Evolutionary conservation across 345 rosid genomes (phyloP).

Genomic region (Eucalyptus pauciflora): DNA sequence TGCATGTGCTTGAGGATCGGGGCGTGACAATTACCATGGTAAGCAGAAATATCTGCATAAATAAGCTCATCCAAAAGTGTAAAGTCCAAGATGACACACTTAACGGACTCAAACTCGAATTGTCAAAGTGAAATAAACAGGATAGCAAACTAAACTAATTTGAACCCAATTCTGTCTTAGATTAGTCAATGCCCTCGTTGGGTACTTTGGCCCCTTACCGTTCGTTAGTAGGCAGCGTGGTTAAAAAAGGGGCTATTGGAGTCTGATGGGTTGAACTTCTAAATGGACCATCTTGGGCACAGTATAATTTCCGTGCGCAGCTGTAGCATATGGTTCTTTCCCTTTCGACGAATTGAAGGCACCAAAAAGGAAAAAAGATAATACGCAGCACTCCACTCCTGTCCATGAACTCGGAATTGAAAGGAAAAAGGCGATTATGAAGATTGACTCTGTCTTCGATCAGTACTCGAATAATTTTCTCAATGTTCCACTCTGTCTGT

Average conservation of each 20-base stretch:
- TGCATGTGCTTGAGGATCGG: too few species aligned
- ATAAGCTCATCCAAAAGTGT: neutral
- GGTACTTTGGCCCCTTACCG: too few species aligned
- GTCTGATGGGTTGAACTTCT: neutral
- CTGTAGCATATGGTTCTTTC: neutral
- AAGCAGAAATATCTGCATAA: neutral
- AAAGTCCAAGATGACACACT: neutral
- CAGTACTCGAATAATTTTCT: constrained; percentile 3
- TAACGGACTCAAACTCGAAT: neutral
- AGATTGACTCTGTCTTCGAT: neutral
- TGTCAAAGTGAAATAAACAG: neutral
- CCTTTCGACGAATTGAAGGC: neutral
- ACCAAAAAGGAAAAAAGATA: neutral
- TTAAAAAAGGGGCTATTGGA: neutral
- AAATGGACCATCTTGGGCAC: neutral
- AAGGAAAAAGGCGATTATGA: neutral
- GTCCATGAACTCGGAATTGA: too few species aligned
- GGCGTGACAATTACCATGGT: neutral
- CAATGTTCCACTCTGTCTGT: constrained; percentile 12
- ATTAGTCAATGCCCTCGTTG: too few species aligned
- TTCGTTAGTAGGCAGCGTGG: too few species aligned
- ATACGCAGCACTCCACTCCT: neutral
- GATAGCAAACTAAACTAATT: neutral
- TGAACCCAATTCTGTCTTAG: neutral
- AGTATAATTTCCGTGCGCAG: neutral